Conservation (phyloP, 805 yeast genomes). For the Yarrowia deformans region DNA sequence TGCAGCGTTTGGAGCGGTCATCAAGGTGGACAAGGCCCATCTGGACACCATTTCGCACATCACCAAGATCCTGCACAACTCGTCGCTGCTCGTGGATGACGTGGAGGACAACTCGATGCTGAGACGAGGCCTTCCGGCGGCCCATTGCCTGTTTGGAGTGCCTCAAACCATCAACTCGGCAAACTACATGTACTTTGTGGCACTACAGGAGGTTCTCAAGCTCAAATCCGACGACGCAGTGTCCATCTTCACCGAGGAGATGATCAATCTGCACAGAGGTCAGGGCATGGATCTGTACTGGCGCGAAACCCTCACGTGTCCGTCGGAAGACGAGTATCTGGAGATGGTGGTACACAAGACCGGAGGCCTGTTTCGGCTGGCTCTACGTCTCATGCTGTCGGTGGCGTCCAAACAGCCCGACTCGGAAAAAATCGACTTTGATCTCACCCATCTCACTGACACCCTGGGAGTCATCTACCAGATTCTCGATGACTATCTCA, state of each 20-base stretch:
- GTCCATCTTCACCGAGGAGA: constrained; percentile 67
- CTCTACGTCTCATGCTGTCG: constrained; percentile 67
- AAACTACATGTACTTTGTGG: constrained; percentile 79
- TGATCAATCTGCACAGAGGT: constrained; percentile 83
- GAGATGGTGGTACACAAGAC: constrained; percentile 88
- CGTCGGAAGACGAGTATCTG: constrained; percentile 68
- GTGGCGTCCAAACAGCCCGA: constrained; percentile 42
- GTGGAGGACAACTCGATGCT: constrained; percentile 78
- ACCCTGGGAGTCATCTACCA: constrained; percentile 84
- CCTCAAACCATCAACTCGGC: constrained; percentile 86
- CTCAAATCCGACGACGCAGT: constrained; percentile 50
- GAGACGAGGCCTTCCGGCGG: constrained; percentile 79
- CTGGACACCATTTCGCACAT: constrained; percentile 56
- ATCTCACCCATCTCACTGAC: constrained; percentile 69
- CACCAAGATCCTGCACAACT: constrained; percentile 68
- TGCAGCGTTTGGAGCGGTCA: constrained; percentile 60
- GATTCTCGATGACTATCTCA: constrained; percentile 82
- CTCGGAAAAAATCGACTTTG: constrained; percentile 39
- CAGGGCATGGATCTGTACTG: constrained; percentile 90
- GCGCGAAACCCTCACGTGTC: constrained; percentile 72
- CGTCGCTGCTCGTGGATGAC: constrained; percentile 81
- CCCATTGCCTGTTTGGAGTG: constrained; percentile 77
- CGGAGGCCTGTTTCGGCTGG: constrained; percentile 84
- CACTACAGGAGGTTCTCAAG: constrained; percentile 60
- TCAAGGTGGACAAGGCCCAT: constrained; percentile 54